A percentile compares a stretch with the other conserved stretches of the same genome.
Conservation (phyloP, 805 yeast genomes). For the Saccharomycopsis sp. region DNA sequence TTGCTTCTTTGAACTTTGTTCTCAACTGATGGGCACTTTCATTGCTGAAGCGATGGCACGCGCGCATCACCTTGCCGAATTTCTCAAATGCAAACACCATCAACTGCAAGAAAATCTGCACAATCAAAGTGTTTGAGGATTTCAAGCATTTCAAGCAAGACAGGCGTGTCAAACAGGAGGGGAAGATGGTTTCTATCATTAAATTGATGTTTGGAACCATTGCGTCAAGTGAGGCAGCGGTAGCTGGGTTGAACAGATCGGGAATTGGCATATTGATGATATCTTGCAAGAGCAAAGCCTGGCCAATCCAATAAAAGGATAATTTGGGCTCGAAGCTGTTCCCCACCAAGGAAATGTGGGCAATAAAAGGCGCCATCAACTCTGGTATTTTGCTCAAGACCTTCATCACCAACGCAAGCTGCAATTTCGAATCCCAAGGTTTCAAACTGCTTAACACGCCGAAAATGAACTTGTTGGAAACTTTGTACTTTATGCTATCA, state of each 20-base stretch:
- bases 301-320: conserved; percentile 77
- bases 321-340: conserved; percentile 64
- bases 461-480: conserved; percentile 61
- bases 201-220: conserved; percentile 29
- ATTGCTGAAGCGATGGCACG: no score
- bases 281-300: conserved; percentile 50
- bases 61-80: conserved; percentile 36
- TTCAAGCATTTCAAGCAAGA: conserved; percentile 52
- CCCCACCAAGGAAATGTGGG: conserved; percentile 52
- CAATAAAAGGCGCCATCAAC: conserved; percentile 60
- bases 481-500: conserved; percentile 44
- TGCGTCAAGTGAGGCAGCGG: conserved; percentile 6
- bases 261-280: conserved; percentile 55
- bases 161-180: conserved; percentile 51
- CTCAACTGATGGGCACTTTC: conserved; percentile 29
- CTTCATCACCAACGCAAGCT: conserved; percentile 43
- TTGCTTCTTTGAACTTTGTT: conserved; percentile 25
- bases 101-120: conserved; percentile 56
- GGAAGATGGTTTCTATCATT: conserved; percentile 50
- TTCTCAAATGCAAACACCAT: conserved; percentile 47
- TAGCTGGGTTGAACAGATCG: conserved; percentile 12
- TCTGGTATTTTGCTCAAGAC: conserved; percentile 55
- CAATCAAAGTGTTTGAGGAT: conserved; percentile 40
- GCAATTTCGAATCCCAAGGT: conserved; percentile 72
- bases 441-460: conserved; percentile 55